phyloP scores from a whole-genome alignment of 805 yeast genomes.

The Wickerhamomyces xylosicus region DNA sequence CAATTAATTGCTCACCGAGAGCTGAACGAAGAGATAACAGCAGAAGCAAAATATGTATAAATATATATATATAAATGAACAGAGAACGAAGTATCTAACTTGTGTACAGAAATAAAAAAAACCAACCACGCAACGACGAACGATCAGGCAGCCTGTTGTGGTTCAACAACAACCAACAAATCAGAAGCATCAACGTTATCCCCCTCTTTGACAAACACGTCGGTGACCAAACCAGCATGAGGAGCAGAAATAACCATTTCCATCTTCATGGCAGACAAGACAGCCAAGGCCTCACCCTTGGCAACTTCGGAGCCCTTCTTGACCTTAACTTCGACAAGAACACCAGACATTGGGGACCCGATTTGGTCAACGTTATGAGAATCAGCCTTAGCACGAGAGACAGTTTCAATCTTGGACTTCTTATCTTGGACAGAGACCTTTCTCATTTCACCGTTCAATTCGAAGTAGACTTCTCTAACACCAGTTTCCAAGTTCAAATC shows the following conservation, averaged over 20 bases:
- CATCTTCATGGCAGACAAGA: constrained; percentile 97
- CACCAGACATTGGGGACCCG: constrained; percentile 99
- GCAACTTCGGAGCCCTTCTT: constrained; percentile 81
- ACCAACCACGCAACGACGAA: not conserved
- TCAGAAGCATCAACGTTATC: constrained; percentile 95
- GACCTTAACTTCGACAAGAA: constrained; percentile 87
- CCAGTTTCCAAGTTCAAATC: constrained; percentile 81
- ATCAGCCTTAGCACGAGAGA: constrained; percentile 86
- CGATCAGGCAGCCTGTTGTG: no score
- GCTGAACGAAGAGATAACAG: no score
- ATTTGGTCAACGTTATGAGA: constrained; percentile 80
- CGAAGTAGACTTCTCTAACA: constrained; percentile 92
- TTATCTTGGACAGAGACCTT: constrained; percentile 88
- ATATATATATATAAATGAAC: not conserved
- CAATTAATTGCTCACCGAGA: no score
- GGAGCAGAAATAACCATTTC: constrained; percentile 98
- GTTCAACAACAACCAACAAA: constrained; percentile 53
- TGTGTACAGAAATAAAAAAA: not conserved
- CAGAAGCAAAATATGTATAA: not conserved
- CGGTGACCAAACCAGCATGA: constrained; percentile 73
- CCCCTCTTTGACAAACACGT: constrained; percentile 73
- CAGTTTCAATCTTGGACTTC: constrained; percentile 73
- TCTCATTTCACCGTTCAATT: constrained; percentile 97
- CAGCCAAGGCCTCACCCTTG: constrained; percentile 94
- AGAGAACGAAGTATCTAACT: not conserved